Conservation (phyloP, 257 asterid species). For the Apocynum venetum region DNA sequence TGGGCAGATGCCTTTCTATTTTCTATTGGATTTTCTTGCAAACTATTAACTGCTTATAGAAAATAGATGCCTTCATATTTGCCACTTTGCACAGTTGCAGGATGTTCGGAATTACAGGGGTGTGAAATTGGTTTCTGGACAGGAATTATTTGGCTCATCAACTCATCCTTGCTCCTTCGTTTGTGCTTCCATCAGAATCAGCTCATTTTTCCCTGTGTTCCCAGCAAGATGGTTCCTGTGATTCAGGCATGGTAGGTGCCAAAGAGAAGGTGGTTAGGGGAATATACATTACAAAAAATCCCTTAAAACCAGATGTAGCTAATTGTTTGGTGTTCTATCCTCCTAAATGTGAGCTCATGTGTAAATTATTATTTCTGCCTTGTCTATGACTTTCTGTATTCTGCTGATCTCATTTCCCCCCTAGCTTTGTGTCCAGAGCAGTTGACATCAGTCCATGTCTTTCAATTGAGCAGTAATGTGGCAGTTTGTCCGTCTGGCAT, state of each 20-base stretch:
- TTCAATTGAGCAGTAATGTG: conserved; percentile 74
- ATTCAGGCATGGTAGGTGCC: conserved; percentile 26
- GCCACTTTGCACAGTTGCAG: conserved; percentile 39
- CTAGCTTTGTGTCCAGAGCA: conserved; percentile 78
- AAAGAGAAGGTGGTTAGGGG: conserved; percentile 67
- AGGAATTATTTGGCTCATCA: conserved; percentile 75
- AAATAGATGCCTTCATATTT: conserved; percentile 13
- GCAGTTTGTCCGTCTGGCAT: conserved; percentile 75
- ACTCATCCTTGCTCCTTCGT: conserved; percentile 72
- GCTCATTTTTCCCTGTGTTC: conserved; percentile 23
- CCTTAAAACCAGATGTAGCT: conserved; percentile 52
- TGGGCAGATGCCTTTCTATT: conserved; percentile 6
- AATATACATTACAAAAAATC: conserved; percentile 63
- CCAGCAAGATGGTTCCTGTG: conserved; percentile 19
- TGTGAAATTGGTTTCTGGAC: conserved; percentile 81
- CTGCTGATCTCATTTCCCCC: conserved; percentile 12
- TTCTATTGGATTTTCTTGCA: background rate
- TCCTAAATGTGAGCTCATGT: conserved; percentile 55
- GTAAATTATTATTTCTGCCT: conserved; percentile 9
- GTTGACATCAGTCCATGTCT: conserved; percentile 53
- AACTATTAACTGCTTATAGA: background rate
- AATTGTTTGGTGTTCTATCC: conserved; percentile 77
- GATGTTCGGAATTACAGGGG: conserved; percentile 59
- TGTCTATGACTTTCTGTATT: conserved; percentile 8
- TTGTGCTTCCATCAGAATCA: conserved; percentile 33